A percentile compares a stretch with the other conserved stretches of the same genome.
Evolutionary conservation across 2,329 filamentous ascomycete genomes (phyloP).

Genomic region (Cercospora beticola): DNA sequence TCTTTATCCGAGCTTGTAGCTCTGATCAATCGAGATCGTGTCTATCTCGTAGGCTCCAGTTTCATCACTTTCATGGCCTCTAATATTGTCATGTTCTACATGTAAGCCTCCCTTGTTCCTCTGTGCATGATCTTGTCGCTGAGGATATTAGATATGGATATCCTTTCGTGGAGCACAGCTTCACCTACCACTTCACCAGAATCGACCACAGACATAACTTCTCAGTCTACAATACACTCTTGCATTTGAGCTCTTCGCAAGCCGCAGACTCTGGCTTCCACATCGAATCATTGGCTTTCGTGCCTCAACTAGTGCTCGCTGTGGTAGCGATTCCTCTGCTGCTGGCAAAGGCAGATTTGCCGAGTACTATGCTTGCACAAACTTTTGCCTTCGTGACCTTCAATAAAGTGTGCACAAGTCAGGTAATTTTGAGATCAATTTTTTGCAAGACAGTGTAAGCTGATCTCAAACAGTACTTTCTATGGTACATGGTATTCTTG

Average conservation of each 20-base stretch:
- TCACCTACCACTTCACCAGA: conserved; percentile 85
- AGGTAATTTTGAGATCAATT: conserved; percentile 58
- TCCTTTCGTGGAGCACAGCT: conserved; percentile 86
- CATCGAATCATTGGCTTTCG: conserved; percentile 79
- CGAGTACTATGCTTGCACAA: conserved; percentile 85
- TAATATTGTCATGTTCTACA: conserved; percentile 74
- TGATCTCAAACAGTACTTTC: conserved; percentile 71
- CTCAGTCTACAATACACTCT: conserved; percentile 87
- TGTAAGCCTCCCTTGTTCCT: conserved; percentile 53
- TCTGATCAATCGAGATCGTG: conserved; percentile 41
- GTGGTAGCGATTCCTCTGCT: conserved; percentile 72
- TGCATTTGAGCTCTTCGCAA: conserved; percentile 78
- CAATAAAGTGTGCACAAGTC: conserved; percentile 98
- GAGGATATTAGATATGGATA: conserved; percentile 62
- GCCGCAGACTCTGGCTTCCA: conserved; percentile 46
- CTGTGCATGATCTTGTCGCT: conserved; percentile 6
- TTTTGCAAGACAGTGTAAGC: neutral
- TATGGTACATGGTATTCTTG: conserved; percentile 95
- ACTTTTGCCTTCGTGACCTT: conserved; percentile 97
- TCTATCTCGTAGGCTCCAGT: conserved; percentile 63
- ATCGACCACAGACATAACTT: conserved; percentile 98
- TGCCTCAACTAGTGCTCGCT: conserved; percentile 82
- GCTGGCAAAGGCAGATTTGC: conserved; percentile 77
- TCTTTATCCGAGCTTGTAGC: conserved; percentile 23
- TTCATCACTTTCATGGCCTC: conserved; percentile 70